Evolutionary conservation across 371 early-diverging fungal genomes (phyloP).

Genomic region (Mortierella sp.): DNA sequence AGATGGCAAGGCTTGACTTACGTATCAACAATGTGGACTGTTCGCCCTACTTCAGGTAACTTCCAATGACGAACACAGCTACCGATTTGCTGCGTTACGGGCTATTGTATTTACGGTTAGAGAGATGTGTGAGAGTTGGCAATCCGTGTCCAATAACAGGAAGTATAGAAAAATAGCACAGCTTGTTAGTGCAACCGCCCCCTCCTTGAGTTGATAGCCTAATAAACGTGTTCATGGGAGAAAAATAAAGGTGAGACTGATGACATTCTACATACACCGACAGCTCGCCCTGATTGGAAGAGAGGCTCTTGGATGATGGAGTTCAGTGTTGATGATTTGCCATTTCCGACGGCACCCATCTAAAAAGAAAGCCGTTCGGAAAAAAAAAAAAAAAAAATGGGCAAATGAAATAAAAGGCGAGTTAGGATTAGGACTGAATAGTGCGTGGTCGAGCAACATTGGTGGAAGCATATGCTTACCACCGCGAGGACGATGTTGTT

Average conservation of each 20-base stretch:
- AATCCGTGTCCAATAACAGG: no score
- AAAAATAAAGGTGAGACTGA: no score
- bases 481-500: conserved; percentile 52
- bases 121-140: no score
- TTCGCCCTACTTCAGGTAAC: conserved; percentile 51
- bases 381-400: not conserved
- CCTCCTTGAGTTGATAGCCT: no score
- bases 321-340: conserved; percentile 55
- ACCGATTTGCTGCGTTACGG: conserved; percentile 53
- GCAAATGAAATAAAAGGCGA: not conserved
- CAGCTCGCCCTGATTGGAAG: conserved; percentile 53
- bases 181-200: no score
- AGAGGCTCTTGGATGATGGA: conserved; percentile 57
- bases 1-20: conserved; percentile 14
- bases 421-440: not conserved
- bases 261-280: conserved; percentile 37
- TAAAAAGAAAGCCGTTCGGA: not conserved
- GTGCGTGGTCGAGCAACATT: not conserved
- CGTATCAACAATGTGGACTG: conserved; percentile 58
- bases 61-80: conserved; percentile 52
- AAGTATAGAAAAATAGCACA: no score
- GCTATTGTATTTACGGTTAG: conserved; percentile 6
- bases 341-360: conserved; percentile 58
- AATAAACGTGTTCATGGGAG: not conserved
- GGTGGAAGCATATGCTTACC: conserved; percentile 9